Base-by-base conservation (phyloP, 2,329 filamentous ascomycete species). In the Trichocomaceae sp. region DNA sequence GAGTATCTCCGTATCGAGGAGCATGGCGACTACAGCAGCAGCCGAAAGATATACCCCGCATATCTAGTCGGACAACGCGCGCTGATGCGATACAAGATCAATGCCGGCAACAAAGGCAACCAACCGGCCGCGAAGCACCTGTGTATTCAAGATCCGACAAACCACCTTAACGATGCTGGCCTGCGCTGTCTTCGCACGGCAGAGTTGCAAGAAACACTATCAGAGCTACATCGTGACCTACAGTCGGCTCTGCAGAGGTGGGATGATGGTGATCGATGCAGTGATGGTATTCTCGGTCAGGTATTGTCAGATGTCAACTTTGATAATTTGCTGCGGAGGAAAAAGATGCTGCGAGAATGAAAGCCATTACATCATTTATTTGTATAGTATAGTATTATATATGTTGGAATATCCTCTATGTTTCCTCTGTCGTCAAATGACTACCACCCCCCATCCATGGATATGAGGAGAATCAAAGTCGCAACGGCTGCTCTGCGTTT, bases 111-210 rank as follows among this genome's bases (percentile, higher is more conserved):
- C 5, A 64, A 59, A 42, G 57, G 63, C n/a, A 72, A 71, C 45
- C 15, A 46, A 0, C 52, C 55, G 17, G 56, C 57, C 15, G 62
- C 64, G 4, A 60, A 72, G 53, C 67, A 79, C 49, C 70, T 84
- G 49, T 79, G 72, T 56, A 69, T 85, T 13, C 81, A 83, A 65
- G 82, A 85, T 60, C 83, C 83, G 0, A 78, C 79, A 7, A 75
- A 83, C 61, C 72, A 75, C 19, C 72, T 73, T 61, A 83, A 83
- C 63, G 79, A 85, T 61, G 71, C 84, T 1, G 82, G 82, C 33
- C 67, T 69, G 44, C 74, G 74, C 52, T 73, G 69, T 45, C 68
- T 73, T 52, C 72, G 72, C 13, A 78, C 80, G 57, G 74, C 74
- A 56, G 76, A 83, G 55, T 61, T 84, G 15, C 72, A 78, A 57